A percentile compares a stretch with the other conserved stretches of the same genome.
These are phyloP conservation scores for Citropsis articulata DNA, from an alignment of 345 rosid genomes.

Conservation along the genomic window DNA sequence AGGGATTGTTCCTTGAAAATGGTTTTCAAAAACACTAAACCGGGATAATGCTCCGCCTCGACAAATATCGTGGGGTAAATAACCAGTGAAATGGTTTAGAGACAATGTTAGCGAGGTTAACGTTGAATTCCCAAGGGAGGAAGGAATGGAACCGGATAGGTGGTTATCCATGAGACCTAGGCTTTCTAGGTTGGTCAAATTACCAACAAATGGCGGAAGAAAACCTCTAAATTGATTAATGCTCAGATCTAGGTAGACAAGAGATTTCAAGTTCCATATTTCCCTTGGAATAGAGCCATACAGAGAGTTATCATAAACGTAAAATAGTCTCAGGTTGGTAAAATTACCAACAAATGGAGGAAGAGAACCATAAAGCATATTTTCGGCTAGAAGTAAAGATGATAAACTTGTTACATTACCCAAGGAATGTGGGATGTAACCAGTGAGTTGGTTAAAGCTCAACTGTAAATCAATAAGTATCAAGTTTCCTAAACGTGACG, in stretches of 20 bases:
- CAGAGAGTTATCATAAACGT: too few relatives aligned
- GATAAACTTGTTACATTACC: constrained; percentile 8
- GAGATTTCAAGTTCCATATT: too few relatives aligned
- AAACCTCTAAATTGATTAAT: not conserved
- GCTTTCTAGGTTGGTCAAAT: not conserved
- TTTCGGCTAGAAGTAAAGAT: not conserved
- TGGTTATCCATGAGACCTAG: not conserved
- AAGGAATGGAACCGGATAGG: not conserved
- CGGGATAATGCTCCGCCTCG: too few relatives aligned
- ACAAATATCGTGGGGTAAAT: too few relatives aligned
- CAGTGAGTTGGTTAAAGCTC: not conserved
- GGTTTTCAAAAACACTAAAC: rapidly evolving
- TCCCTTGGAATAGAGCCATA: constrained; percentile 2
- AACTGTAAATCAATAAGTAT: not conserved
- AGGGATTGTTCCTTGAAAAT: constrained; percentile 11
- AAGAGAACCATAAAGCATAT: constrained; percentile 18
- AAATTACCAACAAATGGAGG: too few relatives aligned
- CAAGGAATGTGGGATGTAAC: not conserved
- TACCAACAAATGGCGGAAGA: not conserved
- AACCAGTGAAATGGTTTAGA: constrained; percentile 10
- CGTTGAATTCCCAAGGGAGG: not conserved
- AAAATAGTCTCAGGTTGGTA: too few relatives aligned
- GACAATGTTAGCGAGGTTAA: not conserved
- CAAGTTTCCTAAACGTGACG: not conserved
- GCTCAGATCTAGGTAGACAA: rapidly evolving